A percentile compares a stretch with the other conserved stretches of the same genome.
Evolutionary conservation across 768 basidiomycete genomes (phyloP).

Genomic region (Tricholoma matsutake): DNA sequence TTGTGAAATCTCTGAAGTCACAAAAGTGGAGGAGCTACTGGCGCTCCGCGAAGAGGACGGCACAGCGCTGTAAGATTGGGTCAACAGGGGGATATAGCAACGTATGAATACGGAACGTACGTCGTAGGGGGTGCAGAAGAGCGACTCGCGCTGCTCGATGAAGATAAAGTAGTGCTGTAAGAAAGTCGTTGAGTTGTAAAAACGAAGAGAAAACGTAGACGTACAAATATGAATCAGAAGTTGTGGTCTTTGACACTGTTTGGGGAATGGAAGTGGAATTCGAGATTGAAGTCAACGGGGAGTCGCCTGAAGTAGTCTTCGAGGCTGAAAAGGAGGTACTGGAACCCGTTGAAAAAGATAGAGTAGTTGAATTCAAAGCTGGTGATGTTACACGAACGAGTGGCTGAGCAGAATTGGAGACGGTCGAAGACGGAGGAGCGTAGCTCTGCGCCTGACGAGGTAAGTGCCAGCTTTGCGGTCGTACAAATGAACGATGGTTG

Average conservation of each 20-base stretch:
- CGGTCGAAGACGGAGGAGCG: background rate
- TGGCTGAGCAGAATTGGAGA: background rate
- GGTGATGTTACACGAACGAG: background rate
- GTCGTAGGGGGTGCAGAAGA: background rate
- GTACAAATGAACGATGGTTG: background rate
- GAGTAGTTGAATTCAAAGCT: background rate
- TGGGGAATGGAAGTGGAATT: background rate
- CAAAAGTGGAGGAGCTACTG: background rate
- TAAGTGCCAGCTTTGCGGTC: background rate
- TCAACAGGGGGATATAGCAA: background rate
- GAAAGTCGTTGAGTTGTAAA: background rate
- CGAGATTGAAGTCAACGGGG: background rate
- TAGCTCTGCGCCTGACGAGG: background rate
- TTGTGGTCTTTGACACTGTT: background rate
- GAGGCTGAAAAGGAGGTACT: background rate
- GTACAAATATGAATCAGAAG: background rate
- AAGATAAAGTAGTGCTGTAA: constrained; percentile 2
- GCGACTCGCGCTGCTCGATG: background rate
- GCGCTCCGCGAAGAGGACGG: background rate
- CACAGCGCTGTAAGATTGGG: background rate
- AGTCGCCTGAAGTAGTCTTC: background rate
- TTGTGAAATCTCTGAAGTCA: background rate
- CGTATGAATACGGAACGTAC: background rate
- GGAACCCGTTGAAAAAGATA: background rate
- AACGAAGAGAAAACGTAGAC: background rate